phyloP scores from a whole-genome alignment of 2,329 filamentous ascomycete genomes.

The Colletotrichum lupini region DNA sequence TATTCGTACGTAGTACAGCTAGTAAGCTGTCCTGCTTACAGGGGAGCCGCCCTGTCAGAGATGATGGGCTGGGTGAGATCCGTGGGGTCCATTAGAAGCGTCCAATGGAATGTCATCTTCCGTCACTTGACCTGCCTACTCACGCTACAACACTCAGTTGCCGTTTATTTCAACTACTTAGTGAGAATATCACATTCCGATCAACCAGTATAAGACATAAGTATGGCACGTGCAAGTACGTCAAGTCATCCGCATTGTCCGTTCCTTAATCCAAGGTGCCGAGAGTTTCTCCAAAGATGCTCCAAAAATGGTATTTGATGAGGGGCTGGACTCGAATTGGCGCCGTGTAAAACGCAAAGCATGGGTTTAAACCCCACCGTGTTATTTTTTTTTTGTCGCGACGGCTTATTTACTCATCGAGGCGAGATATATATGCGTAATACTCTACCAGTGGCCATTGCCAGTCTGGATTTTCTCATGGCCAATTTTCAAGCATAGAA shows the following conservation, averaged over 20 bases:
- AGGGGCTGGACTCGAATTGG: not conserved
- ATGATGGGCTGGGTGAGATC: not conserved
- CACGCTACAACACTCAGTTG: not conserved
- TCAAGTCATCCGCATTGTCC: not conserved
- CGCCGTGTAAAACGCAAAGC: not conserved
- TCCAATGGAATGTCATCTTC: slow-evolving; percentile 15
- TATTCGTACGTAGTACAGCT: too few relatives aligned
- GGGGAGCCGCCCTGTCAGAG: not conserved
- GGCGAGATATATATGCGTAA: not conserved
- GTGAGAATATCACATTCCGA: not conserved
- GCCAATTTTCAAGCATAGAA: too few relatives aligned
- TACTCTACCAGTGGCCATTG: not conserved
- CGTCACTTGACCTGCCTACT: slow-evolving; percentile 22
- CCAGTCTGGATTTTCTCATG: not conserved
- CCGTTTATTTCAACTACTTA: not conserved
- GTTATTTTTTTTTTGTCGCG: not conserved
- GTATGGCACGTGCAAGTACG: not conserved
- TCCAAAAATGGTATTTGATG: not conserved
- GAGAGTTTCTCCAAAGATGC: not conserved
- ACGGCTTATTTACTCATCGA: not conserved
- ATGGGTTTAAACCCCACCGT: not conserved
- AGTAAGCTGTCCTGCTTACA: not conserved
- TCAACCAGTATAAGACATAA: not conserved
- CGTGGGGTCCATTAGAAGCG: not conserved
- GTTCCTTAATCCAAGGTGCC: not conserved